Evolutionary conservation across 352 stramenopile species (phyloP).

Genomic region (Globisporangium cylindrosporum): DNA sequence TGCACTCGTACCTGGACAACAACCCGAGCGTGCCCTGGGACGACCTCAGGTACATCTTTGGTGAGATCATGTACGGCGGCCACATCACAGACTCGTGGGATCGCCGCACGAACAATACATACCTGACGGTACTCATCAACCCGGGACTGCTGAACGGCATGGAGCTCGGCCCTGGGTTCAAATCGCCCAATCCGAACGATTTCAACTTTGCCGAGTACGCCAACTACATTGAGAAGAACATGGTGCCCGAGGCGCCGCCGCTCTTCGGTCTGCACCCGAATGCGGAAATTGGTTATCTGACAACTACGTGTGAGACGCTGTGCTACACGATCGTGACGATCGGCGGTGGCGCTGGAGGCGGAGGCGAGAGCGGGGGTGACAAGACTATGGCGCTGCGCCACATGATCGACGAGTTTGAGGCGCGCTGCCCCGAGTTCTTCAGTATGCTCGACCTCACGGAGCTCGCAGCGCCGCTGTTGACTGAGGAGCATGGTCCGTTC

Average conservation of each 20-base stretch:
- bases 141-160: constrained; percentile 82
- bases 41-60: constrained; percentile 96
- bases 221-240: constrained; percentile 93
- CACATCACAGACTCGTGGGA: constrained; percentile 97
- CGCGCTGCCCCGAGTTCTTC: constrained; percentile 89
- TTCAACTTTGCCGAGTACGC: constrained; percentile 83
- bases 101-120: constrained; percentile 94
- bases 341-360: constrained; percentile 61
- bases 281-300: constrained; percentile 95
- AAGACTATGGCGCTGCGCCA: constrained; percentile 73
- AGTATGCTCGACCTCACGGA: constrained; percentile 91
- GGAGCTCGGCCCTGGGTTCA: constrained; percentile 94
- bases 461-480: constrained; percentile 84
- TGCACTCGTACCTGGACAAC: constrained; percentile 93
- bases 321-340: constrained; percentile 94
- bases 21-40: constrained; percentile 92
- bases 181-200: constrained; percentile 84
- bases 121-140: constrained; percentile 90
- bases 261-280: constrained; percentile 95
- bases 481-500: constrained; percentile 88
- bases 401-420: constrained; percentile 91
- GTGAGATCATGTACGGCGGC: constrained; percentile 96
- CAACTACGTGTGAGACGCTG: constrained; percentile 88
- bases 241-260: constrained; percentile 90
- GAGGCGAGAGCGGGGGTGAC: constrained; percentile 62